phyloP scores from a whole-genome alignment of 371 early-diverging fungal genomes.

The Mucor racemosus region DNA sequence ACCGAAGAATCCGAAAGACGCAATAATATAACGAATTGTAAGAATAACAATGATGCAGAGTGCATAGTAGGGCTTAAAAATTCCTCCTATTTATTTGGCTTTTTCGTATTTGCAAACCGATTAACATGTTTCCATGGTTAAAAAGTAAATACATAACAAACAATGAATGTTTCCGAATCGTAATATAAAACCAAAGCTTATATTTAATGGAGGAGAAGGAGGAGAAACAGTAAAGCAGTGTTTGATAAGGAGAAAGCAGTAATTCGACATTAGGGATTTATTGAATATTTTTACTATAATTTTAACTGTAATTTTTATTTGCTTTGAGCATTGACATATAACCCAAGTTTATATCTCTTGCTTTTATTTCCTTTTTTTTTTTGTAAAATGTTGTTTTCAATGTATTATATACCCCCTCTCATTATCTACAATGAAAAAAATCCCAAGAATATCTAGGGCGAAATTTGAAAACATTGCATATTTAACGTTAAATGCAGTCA shows the following conservation, averaged over 20 bases:
- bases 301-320: background rate
- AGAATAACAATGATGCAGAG: no score
- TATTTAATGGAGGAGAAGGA: background rate
- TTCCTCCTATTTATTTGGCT: no score
- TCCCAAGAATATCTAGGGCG: conserved; percentile 32
- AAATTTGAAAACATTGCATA: conserved; percentile 44
- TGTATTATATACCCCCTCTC: background rate
- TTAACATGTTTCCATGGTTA: background rate
- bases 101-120: background rate
- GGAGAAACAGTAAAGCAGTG: background rate
- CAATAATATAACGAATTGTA: no score
- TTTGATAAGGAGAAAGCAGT: background rate
- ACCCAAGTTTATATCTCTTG: no score
- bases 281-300: background rate
- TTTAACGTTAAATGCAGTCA: conserved; percentile 32
- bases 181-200: background rate
- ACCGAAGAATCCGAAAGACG: no score
- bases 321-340: background rate
- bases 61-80: no score
- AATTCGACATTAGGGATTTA: background rate
- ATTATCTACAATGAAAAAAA: conserved; percentile 8
- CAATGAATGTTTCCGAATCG: background rate
- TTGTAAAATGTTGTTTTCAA: background rate
- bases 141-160: background rate
- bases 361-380: background rate